Evolutionary conservation across 225 moss, liverwort and hornwort species (phyloP), one percentile per base, ranked within the genome.

Genomic region (Sphagnum contortum): DNA sequence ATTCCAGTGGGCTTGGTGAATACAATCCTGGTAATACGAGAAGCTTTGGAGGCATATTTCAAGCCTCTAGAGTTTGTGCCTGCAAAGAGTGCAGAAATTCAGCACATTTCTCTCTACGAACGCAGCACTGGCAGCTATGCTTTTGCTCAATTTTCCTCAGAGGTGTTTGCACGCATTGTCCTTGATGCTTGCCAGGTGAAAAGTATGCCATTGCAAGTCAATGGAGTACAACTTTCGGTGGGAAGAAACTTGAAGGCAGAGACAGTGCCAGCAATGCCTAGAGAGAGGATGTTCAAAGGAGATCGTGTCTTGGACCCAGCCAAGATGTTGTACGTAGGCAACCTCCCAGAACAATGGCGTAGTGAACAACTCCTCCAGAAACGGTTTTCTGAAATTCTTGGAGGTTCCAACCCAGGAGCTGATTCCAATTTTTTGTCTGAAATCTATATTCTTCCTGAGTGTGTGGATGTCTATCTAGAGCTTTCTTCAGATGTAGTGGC

Each of bases 401-500:
- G 61, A 45, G 69, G 60, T 7, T 6, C 47, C 48, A 49, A 64
- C 50, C 7, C 12, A n/a, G 51, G 51, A 45, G 29, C 48, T 5
- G 50, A 3, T 49, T 5, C 44, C 14, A 61, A 61, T 13, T 61
- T 69, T 44, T 49, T 69, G 12, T 52, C 51, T 51, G 60, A 14
- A 49, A 45, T 69, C 4, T 69, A 69, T 59, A 8, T 60, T 10
- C 50, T 59, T 8, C 69, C 69, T 61, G 6, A 60, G 7, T 52
- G 61, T 12, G 9, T 52, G 50, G 69, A 69, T 60, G 69, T 61
- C 44, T 69, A 60, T 61, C 44, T 69, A 8, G 69, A 69, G 60
- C 50, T 69, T 61, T 50, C 50, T 7, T 69, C 69, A 44, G 49
- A 69, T 11, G 49, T 44, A 10, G 8, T 69, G 59, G 69, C 69